Percentiles rank a stretch among this genome's conserved stretches.
Conservation (phyloP, 208 protist genomes). For the Crithidia fasciculata region DNA sequence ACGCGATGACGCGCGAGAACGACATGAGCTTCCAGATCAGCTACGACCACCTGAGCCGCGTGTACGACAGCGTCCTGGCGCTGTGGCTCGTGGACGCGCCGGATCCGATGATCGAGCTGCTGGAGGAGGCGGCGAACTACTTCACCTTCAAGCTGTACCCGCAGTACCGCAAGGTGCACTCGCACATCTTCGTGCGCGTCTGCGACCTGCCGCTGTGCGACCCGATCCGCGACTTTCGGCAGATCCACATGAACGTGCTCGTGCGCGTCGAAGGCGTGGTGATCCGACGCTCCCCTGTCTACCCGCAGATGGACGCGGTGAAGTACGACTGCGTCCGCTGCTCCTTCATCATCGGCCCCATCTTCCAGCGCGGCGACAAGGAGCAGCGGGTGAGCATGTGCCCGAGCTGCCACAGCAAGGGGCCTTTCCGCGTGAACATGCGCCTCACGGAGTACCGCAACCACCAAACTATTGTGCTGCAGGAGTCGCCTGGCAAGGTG, state of each 20-base stretch:
- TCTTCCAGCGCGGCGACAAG: constrained; percentile 89
- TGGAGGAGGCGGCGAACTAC: constrained; percentile 96
- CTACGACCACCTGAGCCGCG: constrained; percentile 93
- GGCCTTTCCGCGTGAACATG: constrained; percentile 97
- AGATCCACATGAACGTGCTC: constrained; percentile 98
- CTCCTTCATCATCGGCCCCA: constrained; percentile 91
- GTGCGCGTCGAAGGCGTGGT: constrained; percentile 98
- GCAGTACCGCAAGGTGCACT: constrained; percentile 94
- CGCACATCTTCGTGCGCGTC: constrained; percentile 96
- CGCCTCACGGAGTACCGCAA: constrained; percentile 98
- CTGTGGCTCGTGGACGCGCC: constrained; percentile 97
- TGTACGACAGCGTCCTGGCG: constrained; percentile 91
- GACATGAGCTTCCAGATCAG: constrained; percentile 93
- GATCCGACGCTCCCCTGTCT: constrained; percentile 97
- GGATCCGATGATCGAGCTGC: constrained; percentile 96
- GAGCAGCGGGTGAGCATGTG: constrained; percentile 90
- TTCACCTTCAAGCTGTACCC: constrained; percentile 92
- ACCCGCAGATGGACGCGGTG: constrained; percentile 97
- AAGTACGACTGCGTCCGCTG: constrained; percentile 98
- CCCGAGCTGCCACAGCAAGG: constrained; percentile 93
- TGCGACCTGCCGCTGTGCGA: constrained; percentile 96
- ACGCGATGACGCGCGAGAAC: constrained; percentile 92
- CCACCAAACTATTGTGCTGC: constrained; percentile 98
- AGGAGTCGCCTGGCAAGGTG: constrained; percentile 99
- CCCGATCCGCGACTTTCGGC: constrained; percentile 97